Evolutionary conservation across 805 yeast species (phyloP), one percentile per base, ranked within the genome.

Genomic region (Wickerhamomyces bovis): DNA sequence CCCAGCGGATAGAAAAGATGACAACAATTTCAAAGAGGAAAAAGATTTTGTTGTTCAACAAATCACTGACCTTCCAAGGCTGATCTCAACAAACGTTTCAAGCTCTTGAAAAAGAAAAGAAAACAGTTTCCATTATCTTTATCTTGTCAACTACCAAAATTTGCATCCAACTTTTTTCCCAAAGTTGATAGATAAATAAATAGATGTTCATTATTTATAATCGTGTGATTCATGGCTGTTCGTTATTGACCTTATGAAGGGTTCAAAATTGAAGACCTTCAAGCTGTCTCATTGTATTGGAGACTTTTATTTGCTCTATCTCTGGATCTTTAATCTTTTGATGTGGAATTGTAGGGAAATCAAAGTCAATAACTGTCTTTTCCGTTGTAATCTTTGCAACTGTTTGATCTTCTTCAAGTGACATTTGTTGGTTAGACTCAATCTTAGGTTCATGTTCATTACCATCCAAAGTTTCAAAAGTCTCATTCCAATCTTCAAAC

Each of bases 1-100:
- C 47, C 73, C 80, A 12, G 76, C 72, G 35, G 73, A 76, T 40
- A 67, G 80, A 58, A 54, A 78, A 53, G 87, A 83, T 42, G 89
- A 83, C 58, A 71, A 79, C 16, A 72, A 74, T 25, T 82, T 88
- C 58, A 70, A 76, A 35, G 92, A 84, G 47, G 99, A 94, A 64
- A 81, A 85, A 57, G 85, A 80, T 46, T 94, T 84, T 63, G 81
- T 94, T 28, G 72, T 88, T 41, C 79, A 77, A 48, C 87, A 86
- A 53, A 85, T 92, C 44, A 81, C 80, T 51, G 75, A 77, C 44
- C 66, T 86, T 48, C 95, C 94, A 7, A 83, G 81, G 59, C 72
- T 83, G 19, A 59, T 67, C 12, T 57, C 64, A 16, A 55, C 69
- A 18, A 63, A 46, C 30, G 42, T 43, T 38, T 18, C 31, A 7